A percentile compares a stretch with the other conserved stretches of the same genome.
These are phyloP conservation scores for Yamadazyma spencermartinsiae DNA, from an alignment of 1,139 yeast species.

Conservation along the genomic window DNA sequence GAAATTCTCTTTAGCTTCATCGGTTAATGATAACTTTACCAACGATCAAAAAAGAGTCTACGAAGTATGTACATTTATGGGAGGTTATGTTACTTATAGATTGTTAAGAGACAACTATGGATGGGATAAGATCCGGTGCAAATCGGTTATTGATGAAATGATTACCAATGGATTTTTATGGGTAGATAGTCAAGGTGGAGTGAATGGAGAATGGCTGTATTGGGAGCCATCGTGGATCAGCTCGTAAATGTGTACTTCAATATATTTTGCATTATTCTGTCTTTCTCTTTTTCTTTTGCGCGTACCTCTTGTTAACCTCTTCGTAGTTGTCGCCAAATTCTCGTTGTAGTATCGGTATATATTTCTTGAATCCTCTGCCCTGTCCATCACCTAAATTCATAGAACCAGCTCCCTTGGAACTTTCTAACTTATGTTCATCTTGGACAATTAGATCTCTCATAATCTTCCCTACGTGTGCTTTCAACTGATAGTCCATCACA, in stretches of 20 bases:
- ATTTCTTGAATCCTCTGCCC: constrained; percentile 56
- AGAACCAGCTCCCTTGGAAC: constrained; percentile 27
- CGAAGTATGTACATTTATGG: constrained; percentile 69
- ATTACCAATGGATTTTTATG: constrained; percentile 78
- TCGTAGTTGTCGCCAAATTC: constrained; percentile 64
- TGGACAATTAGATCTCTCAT: constrained; percentile 24
- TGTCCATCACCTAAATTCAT: constrained; percentile 72
- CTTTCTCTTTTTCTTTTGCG: constrained; percentile 36
- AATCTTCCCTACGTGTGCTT: constrained; percentile 33
- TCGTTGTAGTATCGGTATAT: constrained; percentile 60
- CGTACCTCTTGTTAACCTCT: constrained; percentile 65
- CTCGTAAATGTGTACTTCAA: background rate
- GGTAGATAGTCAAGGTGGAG: constrained; percentile 66
- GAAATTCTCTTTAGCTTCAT: constrained; percentile 34
- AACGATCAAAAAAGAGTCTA: constrained; percentile 68
- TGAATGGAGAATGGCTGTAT: constrained; percentile 48
- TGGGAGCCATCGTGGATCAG: constrained; percentile 56
- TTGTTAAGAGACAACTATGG: constrained; percentile 67
- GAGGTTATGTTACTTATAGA: constrained; percentile 63
- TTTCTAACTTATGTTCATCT: constrained; percentile 20
- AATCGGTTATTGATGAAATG: constrained; percentile 72
- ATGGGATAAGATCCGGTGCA: constrained; percentile 68
- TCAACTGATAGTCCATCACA: constrained; percentile 36
- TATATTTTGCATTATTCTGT: background rate
- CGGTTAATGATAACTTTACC: constrained; percentile 28